Base-by-base conservation (phyloP, 2,329 filamentous ascomycete genomes). In the Tricladium varicosporioides region DNA sequence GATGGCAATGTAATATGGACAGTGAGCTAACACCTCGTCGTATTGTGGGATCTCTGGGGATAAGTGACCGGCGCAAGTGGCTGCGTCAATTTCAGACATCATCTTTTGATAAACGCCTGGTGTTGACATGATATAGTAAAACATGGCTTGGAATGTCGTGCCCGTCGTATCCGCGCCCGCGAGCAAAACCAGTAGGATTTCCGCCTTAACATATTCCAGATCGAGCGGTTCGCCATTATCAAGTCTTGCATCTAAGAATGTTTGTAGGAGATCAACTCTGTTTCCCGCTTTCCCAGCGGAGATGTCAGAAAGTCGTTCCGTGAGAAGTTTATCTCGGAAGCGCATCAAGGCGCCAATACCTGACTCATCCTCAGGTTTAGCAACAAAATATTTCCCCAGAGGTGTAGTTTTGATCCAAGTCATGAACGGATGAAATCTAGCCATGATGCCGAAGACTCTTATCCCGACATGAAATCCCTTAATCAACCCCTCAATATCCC, bases 321-420 rank as follows among this genome's bases (percentile, higher is more conserved):
- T 65, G 55, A 84, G 76, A 1, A 84, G 72, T 22, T 74, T 73
- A 61, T 85, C 81, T 3, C 81, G 78, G 67, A 83, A 84, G 8
- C 78, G 73, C 80, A 84, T 84, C 54, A 84, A 64, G 1, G 75
- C 77, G 1, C 81, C 81, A 33, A 84, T 81, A 0, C 80, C 81
- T 11, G 74, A 77, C 42, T 80, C 69, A 33, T 84, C 76, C 48
- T 81, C 75, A 0, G 81, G 80, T 36, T 70, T 78, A 8, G 80
- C 78, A 9, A 83, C 77, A 2, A 83, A 71, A 62, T 79, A 81
- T 57, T 80, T 78, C 54, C 76, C 73, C 32, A 82, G 51, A 61
- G 75, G 79, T 0, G 80, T 83, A 7, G 70, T 75, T 67, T 83
- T 83, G 46, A 83, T 66, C 75, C 76, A 82, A 50, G 76, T 77